phyloP scores from a whole-genome alignment of 2,329 filamentous ascomycete species.

The Balansia obtecta region DNA sequence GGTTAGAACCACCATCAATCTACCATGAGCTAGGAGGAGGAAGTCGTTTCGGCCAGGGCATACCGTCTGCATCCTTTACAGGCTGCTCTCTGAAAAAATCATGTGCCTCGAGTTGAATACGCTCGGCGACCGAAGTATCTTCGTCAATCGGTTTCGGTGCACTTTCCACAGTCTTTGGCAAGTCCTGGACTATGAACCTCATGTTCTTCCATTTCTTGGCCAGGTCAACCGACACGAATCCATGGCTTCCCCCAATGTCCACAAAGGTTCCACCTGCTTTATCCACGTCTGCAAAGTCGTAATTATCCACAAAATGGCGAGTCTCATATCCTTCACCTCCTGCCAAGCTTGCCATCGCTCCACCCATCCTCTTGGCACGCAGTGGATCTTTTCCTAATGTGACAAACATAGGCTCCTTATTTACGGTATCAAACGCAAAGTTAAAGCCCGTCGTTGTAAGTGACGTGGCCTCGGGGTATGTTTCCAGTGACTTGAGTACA shows the following conservation, averaged over 20 bases:
- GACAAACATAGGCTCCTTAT: slow-evolving; percentile 40
- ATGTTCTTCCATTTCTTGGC: slow-evolving; percentile 37
- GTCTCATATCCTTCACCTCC: slow-evolving; percentile 45
- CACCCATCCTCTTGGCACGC: slow-evolving; percentile 38
- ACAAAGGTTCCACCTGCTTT: slow-evolving; percentile 35
- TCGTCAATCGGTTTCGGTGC: slow-evolving; percentile 30
- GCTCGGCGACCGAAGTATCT: slow-evolving; percentile 23
- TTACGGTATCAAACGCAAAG: slow-evolving; percentile 35
- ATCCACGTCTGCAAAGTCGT: slow-evolving; percentile 38
- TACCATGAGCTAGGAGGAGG: not conserved
- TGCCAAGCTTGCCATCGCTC: slow-evolving; percentile 41
- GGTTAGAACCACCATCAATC: not conserved
- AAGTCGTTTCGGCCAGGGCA: slow-evolving; percentile 3
- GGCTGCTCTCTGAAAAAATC: slow-evolving; percentile 47
- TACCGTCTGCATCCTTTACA: slow-evolving; percentile 38
- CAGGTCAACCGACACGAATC: slow-evolving; percentile 43
- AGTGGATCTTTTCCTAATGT: slow-evolving; percentile 35
- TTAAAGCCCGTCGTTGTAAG: slow-evolving; percentile 38
- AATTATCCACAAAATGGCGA: slow-evolving; percentile 38
- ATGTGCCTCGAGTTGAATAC: slow-evolving; percentile 34
- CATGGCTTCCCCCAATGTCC: slow-evolving; percentile 46
- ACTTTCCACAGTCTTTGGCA: slow-evolving; percentile 33
- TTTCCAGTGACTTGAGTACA: slow-evolving; percentile 30
- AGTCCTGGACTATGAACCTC: slow-evolving; percentile 43
- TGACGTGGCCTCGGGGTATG: slow-evolving; percentile 34